These are phyloP conservation scores for Boletus pseudo-olivaceus DNA, from an alignment of 768 basidiomycete genomes.

Conservation along the genomic window DNA sequence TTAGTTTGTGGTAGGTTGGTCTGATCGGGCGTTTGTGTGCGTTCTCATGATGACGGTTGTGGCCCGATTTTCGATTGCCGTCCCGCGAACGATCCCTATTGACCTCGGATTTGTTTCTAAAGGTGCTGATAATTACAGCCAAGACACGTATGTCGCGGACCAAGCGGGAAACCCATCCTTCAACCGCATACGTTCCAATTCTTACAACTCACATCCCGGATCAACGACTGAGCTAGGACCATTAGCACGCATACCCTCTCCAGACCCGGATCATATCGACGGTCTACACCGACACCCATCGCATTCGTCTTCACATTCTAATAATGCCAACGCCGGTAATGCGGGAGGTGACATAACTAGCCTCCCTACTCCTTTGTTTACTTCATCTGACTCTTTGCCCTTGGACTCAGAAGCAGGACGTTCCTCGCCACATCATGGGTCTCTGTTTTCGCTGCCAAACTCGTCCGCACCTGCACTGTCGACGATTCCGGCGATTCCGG, in stretches of 20 bases:
- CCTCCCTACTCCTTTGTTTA: constrained; percentile 59
- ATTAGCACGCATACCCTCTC: constrained; percentile 75
- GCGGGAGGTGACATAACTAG: constrained; percentile 31
- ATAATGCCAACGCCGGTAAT: constrained; percentile 18
- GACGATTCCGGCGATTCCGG: constrained; percentile 42
- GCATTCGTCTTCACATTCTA: constrained; percentile 46
- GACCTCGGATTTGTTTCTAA: neutral
- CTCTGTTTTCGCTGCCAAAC: constrained; percentile 77
- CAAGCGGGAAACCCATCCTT: constrained; percentile 36
- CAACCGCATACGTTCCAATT: constrained; percentile 73
- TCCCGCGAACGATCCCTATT: neutral
- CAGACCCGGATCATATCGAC: constrained; percentile 84
- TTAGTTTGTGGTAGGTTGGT: neutral
- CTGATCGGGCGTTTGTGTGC: constrained; percentile 5
- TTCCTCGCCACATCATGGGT: constrained; percentile 33
- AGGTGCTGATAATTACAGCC: constrained; percentile 72
- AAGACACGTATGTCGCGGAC: constrained; percentile 52
- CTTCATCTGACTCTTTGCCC: constrained; percentile 35
- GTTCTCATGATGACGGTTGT: neutral
- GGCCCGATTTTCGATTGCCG: neutral
- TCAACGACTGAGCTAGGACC: constrained; percentile 61
- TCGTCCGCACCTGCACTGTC: constrained; percentile 88
- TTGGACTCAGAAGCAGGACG: constrained; percentile 37
- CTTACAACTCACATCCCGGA: constrained; percentile 57
- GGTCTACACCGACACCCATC: constrained; percentile 72